These are phyloP conservation scores for Myxozyma monticola DNA, from an alignment of 805 yeast species.

Conservation along the genomic window DNA sequence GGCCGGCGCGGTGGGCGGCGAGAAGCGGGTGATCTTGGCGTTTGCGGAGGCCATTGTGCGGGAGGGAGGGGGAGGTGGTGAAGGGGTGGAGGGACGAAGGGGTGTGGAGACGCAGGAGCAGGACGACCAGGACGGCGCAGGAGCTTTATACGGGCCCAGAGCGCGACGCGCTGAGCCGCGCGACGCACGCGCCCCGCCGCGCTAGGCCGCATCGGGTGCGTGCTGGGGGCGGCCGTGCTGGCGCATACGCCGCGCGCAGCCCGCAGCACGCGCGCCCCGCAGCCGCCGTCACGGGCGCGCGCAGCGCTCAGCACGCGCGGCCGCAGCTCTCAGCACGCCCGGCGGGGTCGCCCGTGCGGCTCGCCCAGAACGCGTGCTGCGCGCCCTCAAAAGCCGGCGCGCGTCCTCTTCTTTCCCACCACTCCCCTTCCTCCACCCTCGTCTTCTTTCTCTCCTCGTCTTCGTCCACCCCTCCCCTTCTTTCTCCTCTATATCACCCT, in stretches of 20 bases:
- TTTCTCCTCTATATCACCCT: not conserved
- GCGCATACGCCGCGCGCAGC: conserved; percentile 2
- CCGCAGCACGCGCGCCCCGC: conserved; percentile 13
- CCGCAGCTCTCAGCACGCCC: conserved; percentile 3
- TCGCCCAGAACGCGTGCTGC: conserved; percentile 2
- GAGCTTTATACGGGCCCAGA: conserved; percentile 4
- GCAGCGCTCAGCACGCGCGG: conserved; percentile 2
- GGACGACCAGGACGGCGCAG: not conserved
- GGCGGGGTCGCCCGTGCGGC: too few species aligned
- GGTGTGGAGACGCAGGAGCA: not conserved
- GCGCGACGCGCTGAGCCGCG: too few species aligned
- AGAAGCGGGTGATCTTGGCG: conserved; percentile 37
- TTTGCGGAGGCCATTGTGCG: conserved; percentile 14
- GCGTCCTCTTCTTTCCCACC: conserved; percentile 3
- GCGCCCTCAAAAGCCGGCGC: not conserved
- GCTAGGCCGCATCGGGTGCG: conserved; percentile 5
- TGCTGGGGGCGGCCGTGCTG: conserved; percentile 7
- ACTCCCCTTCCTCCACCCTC: not conserved
- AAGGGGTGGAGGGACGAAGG: not conserved
- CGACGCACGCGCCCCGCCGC: too few species aligned
- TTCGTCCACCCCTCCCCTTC: not conserved
- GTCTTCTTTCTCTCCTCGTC: conserved; percentile 2
- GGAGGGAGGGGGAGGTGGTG: too few species aligned
- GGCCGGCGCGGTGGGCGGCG: conserved; percentile 36
- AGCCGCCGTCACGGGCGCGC: too few species aligned